Conservation (phyloP, 2,329 filamentous ascomycete species). For the Cladophialophora yegresii region DNA sequence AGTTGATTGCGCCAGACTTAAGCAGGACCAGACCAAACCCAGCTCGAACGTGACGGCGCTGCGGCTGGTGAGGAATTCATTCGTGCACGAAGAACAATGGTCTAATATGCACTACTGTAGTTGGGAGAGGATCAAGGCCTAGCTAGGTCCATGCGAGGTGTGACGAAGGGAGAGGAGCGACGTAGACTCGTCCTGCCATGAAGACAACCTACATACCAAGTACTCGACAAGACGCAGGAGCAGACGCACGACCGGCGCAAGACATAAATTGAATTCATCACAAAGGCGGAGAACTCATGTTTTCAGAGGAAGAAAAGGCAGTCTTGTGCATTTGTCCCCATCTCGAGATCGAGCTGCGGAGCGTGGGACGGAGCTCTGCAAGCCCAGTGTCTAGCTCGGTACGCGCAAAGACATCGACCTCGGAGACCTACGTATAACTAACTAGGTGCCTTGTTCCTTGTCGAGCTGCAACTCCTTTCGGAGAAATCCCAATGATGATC, state of each 20-base stretch:
- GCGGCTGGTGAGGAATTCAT: too few species aligned
- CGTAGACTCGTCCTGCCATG: background rate
- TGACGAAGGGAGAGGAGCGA: too few species aligned
- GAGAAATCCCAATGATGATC: background rate
- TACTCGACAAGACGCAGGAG: background rate
- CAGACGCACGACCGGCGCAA: background rate
- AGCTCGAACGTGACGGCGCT: too few species aligned
- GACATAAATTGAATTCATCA: background rate
- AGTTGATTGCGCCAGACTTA: too few species aligned
- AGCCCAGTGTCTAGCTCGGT: background rate
- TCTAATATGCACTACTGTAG: too few species aligned
- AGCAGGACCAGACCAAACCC: too few species aligned
- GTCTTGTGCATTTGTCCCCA: background rate
- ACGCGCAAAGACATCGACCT: background rate
- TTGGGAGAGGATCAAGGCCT: too few species aligned
- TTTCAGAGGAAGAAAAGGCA: background rate
- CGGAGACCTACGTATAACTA: background rate
- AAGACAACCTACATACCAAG: background rate
- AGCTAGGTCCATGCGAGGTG: too few species aligned
- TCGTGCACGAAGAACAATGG: too few species aligned
- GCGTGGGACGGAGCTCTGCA: background rate
- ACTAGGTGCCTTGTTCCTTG: background rate
- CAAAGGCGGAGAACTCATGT: background rate
- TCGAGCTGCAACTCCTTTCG: background rate
- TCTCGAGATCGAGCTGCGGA: background rate